A percentile compares a stretch with the other conserved stretches of the same genome.
phyloP scores from a whole-genome alignment of 768 basidiomycete genomes.

The Leucocoprinus sp. region DNA sequence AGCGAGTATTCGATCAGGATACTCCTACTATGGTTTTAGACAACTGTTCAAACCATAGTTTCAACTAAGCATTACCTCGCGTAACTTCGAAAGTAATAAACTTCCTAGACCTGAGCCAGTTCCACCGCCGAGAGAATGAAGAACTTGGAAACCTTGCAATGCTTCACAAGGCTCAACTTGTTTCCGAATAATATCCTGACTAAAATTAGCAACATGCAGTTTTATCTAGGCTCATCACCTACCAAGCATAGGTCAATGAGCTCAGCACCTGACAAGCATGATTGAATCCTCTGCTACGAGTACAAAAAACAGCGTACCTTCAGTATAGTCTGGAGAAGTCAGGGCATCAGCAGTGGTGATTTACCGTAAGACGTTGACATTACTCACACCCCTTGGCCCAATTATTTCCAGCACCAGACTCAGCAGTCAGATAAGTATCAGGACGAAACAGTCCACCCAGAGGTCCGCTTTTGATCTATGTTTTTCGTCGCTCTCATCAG shows the following conservation, averaged over 20 bases:
- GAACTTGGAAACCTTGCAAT: conserved; percentile 84
- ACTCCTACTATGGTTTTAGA: conserved; percentile 29
- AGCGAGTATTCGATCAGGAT: conserved; percentile 47
- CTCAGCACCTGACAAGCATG: conserved; percentile 61
- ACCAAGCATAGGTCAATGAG: conserved; percentile 80
- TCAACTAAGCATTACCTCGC: conserved; percentile 55
- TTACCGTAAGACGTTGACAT: not conserved
- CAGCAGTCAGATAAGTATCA: conserved; percentile 69
- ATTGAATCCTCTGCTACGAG: not conserved
- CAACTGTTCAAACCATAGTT: not conserved
- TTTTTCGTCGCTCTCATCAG: not conserved
- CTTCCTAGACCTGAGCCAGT: conserved; percentile 85
- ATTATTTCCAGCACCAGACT: conserved; percentile 76
- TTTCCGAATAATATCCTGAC: conserved; percentile 64
- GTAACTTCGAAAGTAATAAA: conserved; percentile 70
- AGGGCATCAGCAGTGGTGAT: not conserved
- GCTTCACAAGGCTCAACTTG: conserved; percentile 80
- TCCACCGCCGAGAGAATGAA: conserved; percentile 89
- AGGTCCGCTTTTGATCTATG: conserved; percentile 57
- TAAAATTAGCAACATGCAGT: not conserved
- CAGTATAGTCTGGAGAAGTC: conserved; percentile 63
- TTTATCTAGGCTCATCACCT: not conserved
- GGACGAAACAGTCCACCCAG: conserved; percentile 78
- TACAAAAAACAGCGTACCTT: conserved; percentile 43
- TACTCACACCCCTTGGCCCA: conserved; percentile 91